Percentiles rank a stretch among this genome's conserved stretches.
Conservation (phyloP, 225 moss, liverwort and hornwort species). For the Pseudisothecium myosuroides region DNA sequence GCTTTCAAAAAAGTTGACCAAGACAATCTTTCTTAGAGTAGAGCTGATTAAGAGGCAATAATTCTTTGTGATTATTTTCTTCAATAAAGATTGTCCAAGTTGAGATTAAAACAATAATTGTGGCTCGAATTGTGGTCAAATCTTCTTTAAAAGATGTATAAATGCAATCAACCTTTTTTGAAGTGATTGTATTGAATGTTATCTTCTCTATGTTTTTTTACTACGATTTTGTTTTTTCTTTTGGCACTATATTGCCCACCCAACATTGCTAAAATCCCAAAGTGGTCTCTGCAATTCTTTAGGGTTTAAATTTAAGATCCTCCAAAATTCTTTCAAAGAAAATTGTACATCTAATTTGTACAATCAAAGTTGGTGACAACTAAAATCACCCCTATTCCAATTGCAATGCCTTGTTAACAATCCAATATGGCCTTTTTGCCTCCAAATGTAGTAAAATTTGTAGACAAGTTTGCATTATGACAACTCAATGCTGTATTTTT, state of each 20-base stretch:
- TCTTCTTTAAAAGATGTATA: not conserved
- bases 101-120: not conserved
- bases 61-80: no score
- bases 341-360: no score
- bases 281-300: not conserved
- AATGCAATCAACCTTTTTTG: not conserved
- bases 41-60: accelerated
- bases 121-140: no score
- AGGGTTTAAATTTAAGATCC: no score
- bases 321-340: not conserved
- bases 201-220: no score
- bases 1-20: not conserved
- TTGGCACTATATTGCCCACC: accelerated
- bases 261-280: no score
- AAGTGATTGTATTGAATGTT: not conserved
- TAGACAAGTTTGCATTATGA: not conserved
- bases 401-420: not conserved
- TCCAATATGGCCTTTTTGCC: no score
- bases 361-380: not conserved
- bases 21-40: not conserved
- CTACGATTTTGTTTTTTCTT: not conserved
- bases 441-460: not conserved
- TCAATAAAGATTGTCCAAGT: no score
- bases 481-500: no score
- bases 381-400: not conserved